These are phyloP conservation scores for Xylaria sp. DNA, from an alignment of 2,329 filamentous ascomycete genomes.

Conservation along the genomic window DNA sequence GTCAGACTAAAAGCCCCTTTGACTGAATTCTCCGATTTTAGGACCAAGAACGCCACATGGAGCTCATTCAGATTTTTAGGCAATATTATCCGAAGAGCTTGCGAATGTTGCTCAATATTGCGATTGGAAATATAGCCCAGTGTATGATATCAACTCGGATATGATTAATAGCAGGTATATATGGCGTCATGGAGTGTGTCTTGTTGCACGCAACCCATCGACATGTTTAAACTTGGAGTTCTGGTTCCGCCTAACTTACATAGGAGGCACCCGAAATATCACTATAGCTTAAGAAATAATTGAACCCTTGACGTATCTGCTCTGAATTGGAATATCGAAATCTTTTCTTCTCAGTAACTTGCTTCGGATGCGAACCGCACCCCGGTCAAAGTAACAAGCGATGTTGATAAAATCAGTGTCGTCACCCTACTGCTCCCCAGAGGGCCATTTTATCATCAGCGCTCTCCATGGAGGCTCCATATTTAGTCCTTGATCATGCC, in stretches of 20 bases:
- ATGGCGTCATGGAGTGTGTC: neutral
- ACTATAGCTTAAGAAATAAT: neutral
- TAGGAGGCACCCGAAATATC: neutral
- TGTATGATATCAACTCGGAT: neutral
- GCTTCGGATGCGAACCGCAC: neutral
- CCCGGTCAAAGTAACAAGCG: neutral
- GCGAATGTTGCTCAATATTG: neutral
- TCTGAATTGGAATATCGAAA: too few species aligned
- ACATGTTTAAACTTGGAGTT: neutral
- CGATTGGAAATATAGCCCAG: neutral
- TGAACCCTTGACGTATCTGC: neutral
- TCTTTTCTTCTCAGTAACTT: neutral
- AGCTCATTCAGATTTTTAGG: neutral
- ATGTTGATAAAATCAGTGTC: neutral
- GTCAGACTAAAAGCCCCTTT: neutral
- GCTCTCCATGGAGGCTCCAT: neutral
- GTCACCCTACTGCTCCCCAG: neutral
- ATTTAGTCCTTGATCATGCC: neutral
- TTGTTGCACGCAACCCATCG: neutral
- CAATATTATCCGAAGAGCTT: neutral
- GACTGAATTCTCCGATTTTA: neutral
- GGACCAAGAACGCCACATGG: slow-evolving; percentile 1
- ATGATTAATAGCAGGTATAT: neutral
- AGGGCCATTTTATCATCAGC: neutral
- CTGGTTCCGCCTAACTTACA: neutral